Evolutionary conservation across 495 filamentous ascomycete genomes (phyloP), one percentile per base, ranked within the genome.

Genomic region (Rhypophila decipiens): DNA sequence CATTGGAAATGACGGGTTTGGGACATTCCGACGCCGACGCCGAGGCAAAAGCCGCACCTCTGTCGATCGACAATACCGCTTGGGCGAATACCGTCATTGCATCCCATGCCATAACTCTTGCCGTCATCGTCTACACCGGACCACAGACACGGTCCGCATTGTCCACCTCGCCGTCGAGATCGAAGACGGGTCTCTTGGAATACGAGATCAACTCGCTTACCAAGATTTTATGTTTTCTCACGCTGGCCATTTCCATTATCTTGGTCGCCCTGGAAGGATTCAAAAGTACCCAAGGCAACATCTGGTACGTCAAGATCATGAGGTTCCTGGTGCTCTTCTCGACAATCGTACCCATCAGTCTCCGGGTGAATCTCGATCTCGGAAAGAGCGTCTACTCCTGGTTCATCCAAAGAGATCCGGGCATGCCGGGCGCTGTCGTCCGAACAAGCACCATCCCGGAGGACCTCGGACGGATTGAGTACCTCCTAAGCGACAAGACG

Each of bases 81-180:
- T 99, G 94, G 94, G 89, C 90, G 13, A 99, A 97, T 57, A 99
- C 94, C 3, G 86, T 99, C 24, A 83, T 99, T 44, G 94, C 94
- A 2, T 95, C 88, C 2, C 93, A 90, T 61, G 89, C 84, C 1
- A 85, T 82, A 5, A 90, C 89, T 0, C 75, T 91, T 18, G 91
- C 91, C 4, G 87, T 86, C 1, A 85, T 99, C 39, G 75, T 97
- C 21, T 99, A 97, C 61, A 97, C 93, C 5, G 94, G 94, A 2
- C 83, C 87, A 2, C 88, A 99, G 65, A 99, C 94, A 2, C 84
- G 94, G 39, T 90, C 93, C 36, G 90, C 94, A 2, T 74, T 99
- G 42, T 97, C 93, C 2, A 99, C 94, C 4, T 88, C 90, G 1
- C 76, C 86, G 20, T 90, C 89, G 7, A 79, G 94, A 18, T 95